Base-by-base conservation (phyloP, 176 grass and related monocot genomes). In the Aechmea fasciata region DNA sequence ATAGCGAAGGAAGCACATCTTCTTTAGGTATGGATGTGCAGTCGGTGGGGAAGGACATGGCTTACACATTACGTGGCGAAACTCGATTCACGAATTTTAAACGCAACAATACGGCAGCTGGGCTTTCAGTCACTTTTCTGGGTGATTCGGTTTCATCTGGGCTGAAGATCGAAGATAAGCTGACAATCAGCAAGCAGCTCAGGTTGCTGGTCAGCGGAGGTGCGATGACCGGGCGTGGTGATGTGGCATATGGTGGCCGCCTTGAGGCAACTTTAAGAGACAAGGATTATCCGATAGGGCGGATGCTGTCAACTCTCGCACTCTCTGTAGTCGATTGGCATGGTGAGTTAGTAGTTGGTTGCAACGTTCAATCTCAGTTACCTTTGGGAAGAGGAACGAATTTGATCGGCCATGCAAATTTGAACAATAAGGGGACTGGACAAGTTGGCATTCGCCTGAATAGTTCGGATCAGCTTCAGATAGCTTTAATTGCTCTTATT, bases 311-410 rank as follows among this genome's bases (percentile, higher is more conserved):
- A 2, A 93, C 86, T 15, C 28, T 99, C 47, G 89, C 87, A 0
- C 48, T 93, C 8, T 93, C 94, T 50, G 50, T 90, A 28, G 87
- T 99, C 18, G 89, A 99, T 69, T 99, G 94, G 94, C 94, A 93
- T 9, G 89, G 90, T 11, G 89, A 92, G 51, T 82, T 99, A 15
- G 84, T 87, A n/a, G 22, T 90, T 53, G 94, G 89, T 26, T 82
- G 82, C 79, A 99, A 93, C 64, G 25, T 87, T 65, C 89, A 99
- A 64, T 83, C 84, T 72, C 86, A 99, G 79, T 68, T 99, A 48
- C 89, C 89, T 26, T 57, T 88, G 49, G 94, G 94, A 75, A 93
- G 87, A 83, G 67, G 71, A 70, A 85, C 79, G 51, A 90, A 90
- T 73, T 65, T 99, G 77, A 78, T 84, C 64, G 82, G 77, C 47